phyloP scores from a whole-genome alignment of 2,329 filamentous ascomycete species.

The Metarhizium album region DNA sequence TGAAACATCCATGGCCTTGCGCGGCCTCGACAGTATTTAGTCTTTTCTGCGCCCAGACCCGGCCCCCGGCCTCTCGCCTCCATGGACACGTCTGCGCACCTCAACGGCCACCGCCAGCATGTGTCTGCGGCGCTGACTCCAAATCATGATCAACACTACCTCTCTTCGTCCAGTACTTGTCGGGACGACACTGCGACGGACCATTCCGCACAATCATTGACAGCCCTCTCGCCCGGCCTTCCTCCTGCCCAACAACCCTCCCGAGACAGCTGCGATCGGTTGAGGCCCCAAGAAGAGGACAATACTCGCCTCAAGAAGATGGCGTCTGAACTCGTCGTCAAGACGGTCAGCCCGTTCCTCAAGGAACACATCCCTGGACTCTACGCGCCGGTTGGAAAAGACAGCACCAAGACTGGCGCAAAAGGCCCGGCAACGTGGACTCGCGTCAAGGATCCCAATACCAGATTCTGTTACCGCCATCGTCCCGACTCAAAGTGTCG shows the following conservation, averaged over 20 bases:
- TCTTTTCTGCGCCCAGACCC: not conserved
- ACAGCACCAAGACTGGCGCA: slow-evolving; percentile 21
- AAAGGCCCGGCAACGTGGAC: slow-evolving; percentile 4
- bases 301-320: slow-evolving; percentile 42
- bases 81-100: slow-evolving; percentile 4
- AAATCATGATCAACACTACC: not conserved
- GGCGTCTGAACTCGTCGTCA: slow-evolving; percentile 56
- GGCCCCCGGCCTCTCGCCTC: not conserved
- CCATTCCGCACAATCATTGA: not conserved
- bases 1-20: slow-evolving; percentile 1
- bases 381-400: slow-evolving; percentile 69
- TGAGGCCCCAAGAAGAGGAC: slow-evolving; percentile 38
- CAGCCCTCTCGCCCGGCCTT: not conserved
- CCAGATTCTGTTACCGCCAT: slow-evolving; percentile 93
- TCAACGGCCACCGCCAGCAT: slow-evolving; percentile 2
- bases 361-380: slow-evolving; percentile 81
- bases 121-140: not conserved
- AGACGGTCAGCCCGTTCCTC: slow-evolving; percentile 79
- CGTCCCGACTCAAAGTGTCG: slow-evolving; percentile 89
- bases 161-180: not conserved
- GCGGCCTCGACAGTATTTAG: slow-evolving; percentile 1
- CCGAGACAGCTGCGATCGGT: slow-evolving; percentile 39
- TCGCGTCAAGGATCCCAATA: slow-evolving; percentile 51
- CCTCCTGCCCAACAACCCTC: slow-evolving; percentile 16
- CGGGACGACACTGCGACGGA: not conserved